phyloP scores from a whole-genome alignment of 2,329 filamentous ascomycete genomes.

The Aspergillus fructus region DNA sequence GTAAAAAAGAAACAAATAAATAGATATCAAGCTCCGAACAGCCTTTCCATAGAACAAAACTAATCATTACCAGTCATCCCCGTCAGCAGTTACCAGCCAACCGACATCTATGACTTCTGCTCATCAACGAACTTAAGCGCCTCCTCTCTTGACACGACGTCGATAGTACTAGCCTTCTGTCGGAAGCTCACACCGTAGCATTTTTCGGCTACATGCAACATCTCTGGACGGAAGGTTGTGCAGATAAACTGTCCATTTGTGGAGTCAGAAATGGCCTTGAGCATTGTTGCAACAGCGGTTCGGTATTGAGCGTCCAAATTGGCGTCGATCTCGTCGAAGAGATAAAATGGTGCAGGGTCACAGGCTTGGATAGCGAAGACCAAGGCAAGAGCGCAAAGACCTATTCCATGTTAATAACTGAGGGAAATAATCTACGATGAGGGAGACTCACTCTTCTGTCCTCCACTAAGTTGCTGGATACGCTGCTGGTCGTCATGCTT shows the following conservation, averaged over 20 bases:
- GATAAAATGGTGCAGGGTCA: conserved; percentile 96
- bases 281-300: conserved; percentile 86
- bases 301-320: conserved; percentile 98
- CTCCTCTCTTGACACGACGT: conserved; percentile 82
- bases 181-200: conserved; percentile 92
- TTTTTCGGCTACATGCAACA: conserved; percentile 92
- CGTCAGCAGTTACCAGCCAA: conserved; percentile 10
- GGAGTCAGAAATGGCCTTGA: conserved; percentile 69
- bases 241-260: conserved; percentile 84
- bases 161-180: conserved; percentile 92
- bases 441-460: conserved; percentile 79
- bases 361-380: conserved; percentile 99
- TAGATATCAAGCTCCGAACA: conserved; percentile 4
- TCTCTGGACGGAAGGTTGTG: conserved; percentile 96
- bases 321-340: conserved; percentile 98
- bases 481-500: conserved; percentile 98
- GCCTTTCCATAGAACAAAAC: conserved; percentile 15
- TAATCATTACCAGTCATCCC: conserved; percentile 14
- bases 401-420: conserved; percentile 43
- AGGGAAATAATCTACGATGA: not conserved
- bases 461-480: conserved; percentile 94
- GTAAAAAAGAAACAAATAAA: not conserved
- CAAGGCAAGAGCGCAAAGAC: conserved; percentile 91
- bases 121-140: conserved; percentile 94
- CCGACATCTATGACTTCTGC: conserved; percentile 52